Percentiles rank a stretch among this genome's conserved stretches.
phyloP scores from a whole-genome alignment of 805 yeast species.

The Geotrichum ghanense region DNA sequence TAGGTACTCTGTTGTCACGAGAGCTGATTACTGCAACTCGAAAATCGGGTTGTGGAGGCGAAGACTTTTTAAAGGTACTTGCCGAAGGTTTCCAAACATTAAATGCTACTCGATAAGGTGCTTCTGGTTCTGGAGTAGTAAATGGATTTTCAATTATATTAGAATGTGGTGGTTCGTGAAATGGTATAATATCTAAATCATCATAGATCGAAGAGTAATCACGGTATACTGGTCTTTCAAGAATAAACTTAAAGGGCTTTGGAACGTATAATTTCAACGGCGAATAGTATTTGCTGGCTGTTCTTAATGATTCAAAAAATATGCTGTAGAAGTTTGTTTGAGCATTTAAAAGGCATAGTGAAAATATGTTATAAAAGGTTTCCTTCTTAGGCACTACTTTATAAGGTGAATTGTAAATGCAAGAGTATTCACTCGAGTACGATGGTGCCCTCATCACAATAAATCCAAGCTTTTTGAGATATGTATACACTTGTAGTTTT shows the following conservation, averaged over 20 bases:
- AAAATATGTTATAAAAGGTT: constrained; percentile 2
- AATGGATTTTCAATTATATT: not conserved
- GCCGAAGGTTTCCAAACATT: constrained; percentile 77
- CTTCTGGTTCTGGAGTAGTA: constrained; percentile 5
- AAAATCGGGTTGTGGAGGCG: constrained; percentile 63
- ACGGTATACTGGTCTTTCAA: constrained; percentile 5
- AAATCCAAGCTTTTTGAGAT: constrained; percentile 70
- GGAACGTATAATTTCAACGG: not conserved
- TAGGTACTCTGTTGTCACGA: constrained; percentile 24
- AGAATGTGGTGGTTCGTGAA: constrained; percentile 11
- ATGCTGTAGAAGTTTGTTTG: not conserved
- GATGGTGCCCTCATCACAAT: constrained; percentile 33
- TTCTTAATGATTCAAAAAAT: not conserved
- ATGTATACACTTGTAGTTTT: constrained; percentile 54
- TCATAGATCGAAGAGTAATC: constrained; percentile 14
- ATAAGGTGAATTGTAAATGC: not conserved
- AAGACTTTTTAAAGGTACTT: constrained; percentile 48
- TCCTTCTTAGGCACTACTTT: not conserved
- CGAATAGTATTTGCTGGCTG: not conserved
- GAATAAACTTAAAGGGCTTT: not conserved
- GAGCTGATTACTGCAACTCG: constrained; percentile 50
- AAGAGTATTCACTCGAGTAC: not conserved
- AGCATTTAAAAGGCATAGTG: constrained; percentile 2
- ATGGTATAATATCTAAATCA: constrained; percentile 16
- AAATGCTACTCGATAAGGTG: constrained; percentile 33